Evolutionary conservation across 164 flowering plant species (phyloP), one percentile per base, ranked within the genome.

Genomic region (Liquidambar formosana): DNA sequence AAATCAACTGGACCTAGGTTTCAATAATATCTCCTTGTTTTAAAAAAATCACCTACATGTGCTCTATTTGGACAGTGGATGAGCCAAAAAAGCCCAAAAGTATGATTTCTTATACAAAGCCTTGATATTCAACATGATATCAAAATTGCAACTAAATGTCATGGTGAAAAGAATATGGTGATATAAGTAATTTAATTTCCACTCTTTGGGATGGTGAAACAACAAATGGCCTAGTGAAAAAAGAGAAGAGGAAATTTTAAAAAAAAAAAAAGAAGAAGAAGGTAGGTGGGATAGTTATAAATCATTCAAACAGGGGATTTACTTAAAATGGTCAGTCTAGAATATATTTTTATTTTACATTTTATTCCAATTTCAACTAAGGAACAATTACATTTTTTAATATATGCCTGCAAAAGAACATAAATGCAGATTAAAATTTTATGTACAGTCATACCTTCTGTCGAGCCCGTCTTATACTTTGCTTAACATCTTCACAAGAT

Each of bases 381-480:
- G 4, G 41, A 33, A 33, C 41, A 16, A 26, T 18, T 60, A 33
- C 14, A 26, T 1, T 16, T 18, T 15, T n/a, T 6, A 58, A 18
- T 28, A 22, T 25, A 6, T 8, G 23, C 12, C 15, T 16, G 57
- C 57, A 19, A 54, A 1, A 54, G 2, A 54, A 54, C 26, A 54
- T 15, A 16, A 63, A 63, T 45, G 21, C 14, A 43, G 25, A 25
- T 63, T 46, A 13, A 57, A 14, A 6, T 33, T 56, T 25, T 22
- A 14, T 22, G 1, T 25, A 10, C 41, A 27, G 26, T 13, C 26
- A 44, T 77, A 93, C 99, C 97, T 89, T 95, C 69, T 91, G 99
- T 15, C 99, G 86, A 60, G 97, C 89, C 75, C 99, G 88, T 87
- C 99, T 80, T 69, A 95, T 86, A 73, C 97, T 95, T 77, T 84